Evolutionary conservation across 2,329 filamentous ascomycete species (phyloP).

Genomic region (Dactylellina leptospora): DNA sequence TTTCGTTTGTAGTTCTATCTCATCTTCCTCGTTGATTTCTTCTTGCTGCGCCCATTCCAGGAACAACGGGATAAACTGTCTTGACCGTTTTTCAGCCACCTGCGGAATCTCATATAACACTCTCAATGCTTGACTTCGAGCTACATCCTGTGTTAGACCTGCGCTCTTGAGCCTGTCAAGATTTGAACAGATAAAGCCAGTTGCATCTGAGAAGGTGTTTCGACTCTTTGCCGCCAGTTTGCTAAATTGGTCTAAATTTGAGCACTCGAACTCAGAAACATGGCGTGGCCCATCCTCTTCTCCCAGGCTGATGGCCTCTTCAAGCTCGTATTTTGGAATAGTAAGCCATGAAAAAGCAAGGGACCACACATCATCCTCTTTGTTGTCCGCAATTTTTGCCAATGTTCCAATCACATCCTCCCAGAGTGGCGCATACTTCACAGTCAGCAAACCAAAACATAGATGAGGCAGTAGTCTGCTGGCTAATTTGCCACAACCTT

Average conservation of each 20-base stretch:
- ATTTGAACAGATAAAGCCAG: not conserved
- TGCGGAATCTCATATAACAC: slow-evolving; percentile 77
- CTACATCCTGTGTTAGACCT: slow-evolving; percentile 58
- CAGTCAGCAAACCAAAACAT: slow-evolving; percentile 72
- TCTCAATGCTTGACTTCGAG: slow-evolving; percentile 80
- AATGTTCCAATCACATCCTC: slow-evolving; percentile 81
- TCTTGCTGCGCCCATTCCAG: slow-evolving; percentile 73
- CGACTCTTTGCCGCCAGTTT: slow-evolving; percentile 64
- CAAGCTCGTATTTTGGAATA: slow-evolving; percentile 48
- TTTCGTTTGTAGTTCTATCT: slow-evolving; percentile 60
- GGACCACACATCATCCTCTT: slow-evolving; percentile 75
- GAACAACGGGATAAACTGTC: slow-evolving; percentile 83
- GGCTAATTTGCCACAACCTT: slow-evolving; percentile 26
- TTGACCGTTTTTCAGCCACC: slow-evolving; percentile 85
- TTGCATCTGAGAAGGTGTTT: not conserved
- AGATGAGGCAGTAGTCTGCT: slow-evolving; percentile 34
- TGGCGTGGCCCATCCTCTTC: slow-evolving; percentile 60
- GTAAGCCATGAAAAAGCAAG: slow-evolving; percentile 80
- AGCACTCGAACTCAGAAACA: slow-evolving; percentile 83
- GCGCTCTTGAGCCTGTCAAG: slow-evolving; percentile 23
- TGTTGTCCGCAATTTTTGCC: slow-evolving; percentile 75
- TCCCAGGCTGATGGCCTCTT: slow-evolving; percentile 54
- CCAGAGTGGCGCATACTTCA: slow-evolving; percentile 85
- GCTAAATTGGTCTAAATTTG: slow-evolving; percentile 72
- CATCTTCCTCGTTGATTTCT: slow-evolving; percentile 58